Percentiles rank a stretch among this genome's conserved stretches.
Conservation (phyloP, 345 rosid genomes). For the Physaria fendleri region DNA sequence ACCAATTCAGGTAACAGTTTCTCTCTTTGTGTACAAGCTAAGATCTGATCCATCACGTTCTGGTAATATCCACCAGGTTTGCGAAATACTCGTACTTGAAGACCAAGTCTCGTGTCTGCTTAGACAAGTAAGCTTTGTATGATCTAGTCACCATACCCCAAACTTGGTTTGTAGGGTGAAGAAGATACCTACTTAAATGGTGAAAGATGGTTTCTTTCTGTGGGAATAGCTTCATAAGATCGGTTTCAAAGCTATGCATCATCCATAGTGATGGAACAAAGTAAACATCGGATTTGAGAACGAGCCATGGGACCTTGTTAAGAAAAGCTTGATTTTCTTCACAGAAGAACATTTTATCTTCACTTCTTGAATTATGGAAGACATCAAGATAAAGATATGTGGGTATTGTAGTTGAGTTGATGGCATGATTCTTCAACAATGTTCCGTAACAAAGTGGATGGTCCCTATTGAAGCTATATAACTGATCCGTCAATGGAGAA, state of each 20-base stretch:
- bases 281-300: constrained; percentile 19
- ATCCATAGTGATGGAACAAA: constrained; percentile 33
- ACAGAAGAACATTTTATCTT: constrained; percentile 37
- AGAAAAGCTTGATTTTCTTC: constrained; percentile 24
- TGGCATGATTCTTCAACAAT: constrained; percentile 9
- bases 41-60: constrained; percentile 32
- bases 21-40: constrained; percentile 24
- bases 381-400: constrained; percentile 26
- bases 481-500: constrained; percentile 37
- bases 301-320: constrained; percentile 31
- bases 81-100: constrained; percentile 32
- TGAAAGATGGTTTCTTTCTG: constrained; percentile 34
- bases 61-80: constrained; percentile 1
- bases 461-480: constrained; percentile 28
- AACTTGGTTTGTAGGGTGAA: constrained; percentile 37
- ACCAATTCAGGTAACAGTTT: constrained; percentile 28
- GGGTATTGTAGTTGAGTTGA: constrained; percentile 14
- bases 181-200: constrained; percentile 34
- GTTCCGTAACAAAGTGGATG: constrained; percentile 16
- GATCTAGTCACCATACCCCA: constrained; percentile 36
- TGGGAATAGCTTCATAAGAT: constrained; percentile 27
- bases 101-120: constrained; percentile 31
- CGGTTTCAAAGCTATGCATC: constrained; percentile 16
- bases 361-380: constrained; percentile 20
- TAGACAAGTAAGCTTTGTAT: constrained; percentile 28